Conservation (phyloP, 2,329 filamentous ascomycete species). For the Rhinocladiella similis region DNA sequence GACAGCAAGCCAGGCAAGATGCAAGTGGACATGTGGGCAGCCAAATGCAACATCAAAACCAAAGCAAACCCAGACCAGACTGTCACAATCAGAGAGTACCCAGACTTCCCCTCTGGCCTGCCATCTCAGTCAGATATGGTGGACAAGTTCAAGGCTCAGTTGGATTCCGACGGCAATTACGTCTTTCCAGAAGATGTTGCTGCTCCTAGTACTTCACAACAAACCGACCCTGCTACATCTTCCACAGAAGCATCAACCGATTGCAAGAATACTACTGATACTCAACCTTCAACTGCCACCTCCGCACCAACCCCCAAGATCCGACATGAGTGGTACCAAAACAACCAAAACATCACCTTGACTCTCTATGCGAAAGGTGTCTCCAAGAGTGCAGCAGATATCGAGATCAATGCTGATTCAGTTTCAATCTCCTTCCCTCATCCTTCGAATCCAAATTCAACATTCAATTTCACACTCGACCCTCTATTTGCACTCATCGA, state of each 20-base stretch:
- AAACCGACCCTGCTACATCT: not conserved
- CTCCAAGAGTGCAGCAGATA: constrained; percentile 24
- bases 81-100: constrained; percentile 54
- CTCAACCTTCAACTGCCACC: constrained; percentile 11
- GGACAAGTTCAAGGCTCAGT: constrained; percentile 35
- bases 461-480: constrained; percentile 63
- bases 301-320: constrained; percentile 53
- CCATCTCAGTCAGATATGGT: constrained; percentile 43
- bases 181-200: constrained; percentile 19
- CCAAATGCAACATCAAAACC: constrained; percentile 44
- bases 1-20: constrained; percentile 37
- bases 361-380: constrained; percentile 67
- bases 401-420: constrained; percentile 35
- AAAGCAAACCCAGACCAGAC: constrained; percentile 50
- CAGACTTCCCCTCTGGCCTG: constrained; percentile 42
- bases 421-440: constrained; percentile 62
- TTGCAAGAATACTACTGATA: not conserved
- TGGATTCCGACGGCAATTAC: constrained; percentile 28
- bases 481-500: constrained; percentile 69
- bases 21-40: constrained; percentile 54
- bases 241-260: not conserved
- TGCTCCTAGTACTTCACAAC: not conserved
- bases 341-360: constrained; percentile 59
- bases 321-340: constrained; percentile 70
- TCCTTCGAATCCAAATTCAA: constrained; percentile 45